Evolutionary conservation across 148 eudicot species (phyloP), one percentile per base, ranked within the genome.

Genomic region (Mesembryanthemum crystallinum): DNA sequence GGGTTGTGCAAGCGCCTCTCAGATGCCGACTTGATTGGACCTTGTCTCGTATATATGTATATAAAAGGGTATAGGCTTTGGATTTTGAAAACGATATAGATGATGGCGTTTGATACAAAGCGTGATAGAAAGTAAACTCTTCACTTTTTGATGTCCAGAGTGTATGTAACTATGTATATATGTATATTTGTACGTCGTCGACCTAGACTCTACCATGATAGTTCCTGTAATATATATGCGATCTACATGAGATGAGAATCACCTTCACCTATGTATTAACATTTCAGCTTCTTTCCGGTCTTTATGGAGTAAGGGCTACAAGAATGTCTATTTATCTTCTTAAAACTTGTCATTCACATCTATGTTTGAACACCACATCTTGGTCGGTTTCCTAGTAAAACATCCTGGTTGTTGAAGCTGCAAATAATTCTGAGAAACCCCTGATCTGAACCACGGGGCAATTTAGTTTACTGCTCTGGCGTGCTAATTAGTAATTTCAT

Each of bases 21-120:
- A 6, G 92, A 94, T 78, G 96, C 88, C 59, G 80, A 89, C 52
- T 77, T 94, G 87, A 85, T 87, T 28, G 96, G 93, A 54, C 96
- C 97, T 28, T 81, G 92, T 82, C 83, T 94, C n/a, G 72, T 94
- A 76, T 94, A 94, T 78, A 73, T 90, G 87, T 79, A 92, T 76
- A 75, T 87, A 76, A 89, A 77, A 79, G 86, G 78, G 70, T 80
- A 85, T 57, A 89, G 78, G 84, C 93, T 94, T 59, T 92, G 97
- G 98, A 69, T 90, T 28, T 79, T 87, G 49, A 90, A 89, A 73
- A 89, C 89, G 96, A 73, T 90, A 8, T 92, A 81, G 80, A 61
- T 69, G 21, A 27, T 64, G 35, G 49, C 52, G n/a, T 49, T 23
- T 10, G 29, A 13, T 24, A 68, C 8, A 39, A 29, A 27, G 43